Conservation (phyloP, 192 early-diverging fungal species). For the Umbelopsis ramanniana region DNA sequence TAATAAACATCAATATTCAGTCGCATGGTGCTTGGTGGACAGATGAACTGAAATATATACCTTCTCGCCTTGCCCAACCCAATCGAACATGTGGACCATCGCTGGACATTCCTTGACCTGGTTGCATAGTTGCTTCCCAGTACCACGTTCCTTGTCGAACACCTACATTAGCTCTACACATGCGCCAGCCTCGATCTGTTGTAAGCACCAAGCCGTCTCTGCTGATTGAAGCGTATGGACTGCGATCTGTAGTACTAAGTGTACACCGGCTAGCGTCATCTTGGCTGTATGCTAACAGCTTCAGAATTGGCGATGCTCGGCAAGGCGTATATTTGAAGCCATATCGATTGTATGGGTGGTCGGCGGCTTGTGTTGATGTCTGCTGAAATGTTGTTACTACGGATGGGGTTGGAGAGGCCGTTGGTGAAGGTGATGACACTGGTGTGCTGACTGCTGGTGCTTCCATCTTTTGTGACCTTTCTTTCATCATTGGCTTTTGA, state of each 20-base stretch:
- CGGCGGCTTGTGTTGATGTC: slow-evolving; percentile 34
- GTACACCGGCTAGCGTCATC: slow-evolving; percentile 50
- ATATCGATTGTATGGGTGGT: slow-evolving; percentile 62
- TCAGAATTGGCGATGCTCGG: slow-evolving; percentile 50
- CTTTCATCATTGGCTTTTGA: slow-evolving; percentile 21
- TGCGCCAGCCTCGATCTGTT: slow-evolving; percentile 68
- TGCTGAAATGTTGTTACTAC: slow-evolving; percentile 5
- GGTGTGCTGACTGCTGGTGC: slow-evolving; percentile 16
- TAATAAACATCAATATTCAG: not conserved
- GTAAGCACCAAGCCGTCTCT: slow-evolving; percentile 61
- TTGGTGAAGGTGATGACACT: slow-evolving; percentile 28
- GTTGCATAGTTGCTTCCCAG: slow-evolving; percentile 61
- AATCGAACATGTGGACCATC: slow-evolving; percentile 67
- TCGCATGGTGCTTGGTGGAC: too few species aligned
- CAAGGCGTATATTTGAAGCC: slow-evolving; percentile 68
- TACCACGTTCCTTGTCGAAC: slow-evolving; percentile 67
- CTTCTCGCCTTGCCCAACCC: slow-evolving; percentile 68
- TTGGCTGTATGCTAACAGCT: slow-evolving; percentile 53
- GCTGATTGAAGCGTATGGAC: slow-evolving; percentile 59
- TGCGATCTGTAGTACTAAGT: slow-evolving; percentile 61
- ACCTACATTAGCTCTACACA: slow-evolving; percentile 62
- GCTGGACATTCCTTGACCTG: slow-evolving; percentile 13
- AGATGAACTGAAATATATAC: slow-evolving; percentile 37
- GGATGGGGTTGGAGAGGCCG: slow-evolving; percentile 11
- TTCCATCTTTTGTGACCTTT: slow-evolving; percentile 36